These are phyloP conservation scores for Galerina marginata DNA, from an alignment of 768 basidiomycete genomes.

Conservation along the genomic window DNA sequence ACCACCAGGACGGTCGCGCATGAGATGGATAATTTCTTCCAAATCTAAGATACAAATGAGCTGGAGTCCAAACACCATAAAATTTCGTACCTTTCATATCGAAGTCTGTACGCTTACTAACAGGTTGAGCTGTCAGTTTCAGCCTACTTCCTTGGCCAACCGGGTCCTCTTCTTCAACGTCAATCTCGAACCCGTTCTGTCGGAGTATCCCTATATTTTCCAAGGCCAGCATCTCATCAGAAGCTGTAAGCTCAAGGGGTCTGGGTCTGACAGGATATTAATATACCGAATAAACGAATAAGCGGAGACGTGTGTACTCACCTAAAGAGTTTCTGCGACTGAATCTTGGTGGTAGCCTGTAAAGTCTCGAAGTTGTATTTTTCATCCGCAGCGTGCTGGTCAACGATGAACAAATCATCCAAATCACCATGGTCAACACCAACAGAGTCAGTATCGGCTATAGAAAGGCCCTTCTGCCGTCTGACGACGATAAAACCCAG, in stretches of 20 bases:
- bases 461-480: conserved; percentile 41
- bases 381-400: conserved; percentile 97
- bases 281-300: neutral
- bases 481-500: conserved; percentile 91
- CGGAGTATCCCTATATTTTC: conserved; percentile 87
- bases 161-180: conserved; percentile 53
- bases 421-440: conserved; percentile 26
- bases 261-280: conserved; percentile 59
- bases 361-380: conserved; percentile 98
- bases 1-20: conserved; percentile 78
- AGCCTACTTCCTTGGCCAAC: conserved; percentile 50
- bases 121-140: conserved; percentile 79
- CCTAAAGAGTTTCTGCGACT: conserved; percentile 86
- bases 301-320: conserved; percentile 39
- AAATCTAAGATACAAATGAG: conserved; percentile 61
- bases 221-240: conserved; percentile 85
- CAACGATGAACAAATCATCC: conserved; percentile 96
- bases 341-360: conserved; percentile 88
- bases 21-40: conserved; percentile 88
- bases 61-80: neutral
- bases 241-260: conserved; percentile 80
- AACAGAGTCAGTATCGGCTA: neutral
- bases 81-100: conserved; percentile 74
- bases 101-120: conserved; percentile 91
- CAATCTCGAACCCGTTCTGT: conserved; percentile 90